These are phyloP conservation scores for Tremella yokohamensis DNA, from an alignment of 768 basidiomycete genomes.

Conservation along the genomic window DNA sequence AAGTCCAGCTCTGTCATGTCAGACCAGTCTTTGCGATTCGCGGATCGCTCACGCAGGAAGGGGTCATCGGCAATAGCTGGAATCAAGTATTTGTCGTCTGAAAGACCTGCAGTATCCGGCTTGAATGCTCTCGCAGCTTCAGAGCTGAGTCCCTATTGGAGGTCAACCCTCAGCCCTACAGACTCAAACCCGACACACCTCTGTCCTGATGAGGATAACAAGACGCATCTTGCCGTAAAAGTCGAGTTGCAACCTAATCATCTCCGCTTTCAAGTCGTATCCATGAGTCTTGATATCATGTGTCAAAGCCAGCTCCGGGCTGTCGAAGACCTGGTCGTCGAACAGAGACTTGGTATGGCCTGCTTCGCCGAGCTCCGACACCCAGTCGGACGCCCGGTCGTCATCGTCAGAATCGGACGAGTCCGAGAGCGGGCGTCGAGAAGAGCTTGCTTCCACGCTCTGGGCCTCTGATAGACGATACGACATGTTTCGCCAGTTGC, in stretches of 20 bases:
- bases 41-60: conserved; percentile 68
- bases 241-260: conserved; percentile 56
- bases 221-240: conserved; percentile 73
- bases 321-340: conserved; percentile 29
- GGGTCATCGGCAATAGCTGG: conserved; percentile 84
- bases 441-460: too few species aligned
- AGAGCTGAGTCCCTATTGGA: conserved; percentile 58
- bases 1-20: conserved; percentile 60
- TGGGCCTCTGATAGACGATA: too few species aligned
- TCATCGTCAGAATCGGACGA: conserved; percentile 17
- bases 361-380: conserved; percentile 34
- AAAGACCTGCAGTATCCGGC: conserved; percentile 63
- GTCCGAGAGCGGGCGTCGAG: neutral
- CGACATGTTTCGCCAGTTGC: too few species aligned
- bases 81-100: conserved; percentile 72
- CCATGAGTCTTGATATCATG: conserved; percentile 30
- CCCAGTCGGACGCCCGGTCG: conserved; percentile 42
- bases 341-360: conserved; percentile 36
- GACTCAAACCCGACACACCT: conserved; percentile 25
- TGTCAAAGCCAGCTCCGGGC: conserved; percentile 34
- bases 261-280: conserved; percentile 25
- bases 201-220: conserved; percentile 76
- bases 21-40: neutral
- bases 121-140: conserved; percentile 56
- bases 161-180: too few species aligned